Evolutionary conservation across 2,329 filamentous ascomycete species (phyloP), one percentile per base, ranked within the genome.

Genomic region (Ceratocystis albifundus): DNA sequence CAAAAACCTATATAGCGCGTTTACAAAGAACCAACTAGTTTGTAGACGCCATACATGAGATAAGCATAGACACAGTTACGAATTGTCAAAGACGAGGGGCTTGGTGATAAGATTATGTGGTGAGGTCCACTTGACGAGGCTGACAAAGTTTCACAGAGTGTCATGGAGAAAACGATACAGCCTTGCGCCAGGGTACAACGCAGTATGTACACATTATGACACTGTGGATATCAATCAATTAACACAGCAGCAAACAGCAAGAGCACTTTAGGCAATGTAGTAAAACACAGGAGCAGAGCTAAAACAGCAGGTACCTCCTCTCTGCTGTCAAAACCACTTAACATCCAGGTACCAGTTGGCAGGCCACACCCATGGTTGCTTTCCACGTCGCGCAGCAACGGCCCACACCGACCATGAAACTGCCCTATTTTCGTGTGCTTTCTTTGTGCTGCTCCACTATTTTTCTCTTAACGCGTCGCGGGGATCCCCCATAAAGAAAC

Each of bases 381-480:
- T 5, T 50, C 41, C 22, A 55, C 44, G 65, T 66, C 65, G 65
- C 65, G 59, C 22, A 63, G 65, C 65, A 66, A 66, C 65, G 65
- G 46, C 28, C 15, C 48, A 45, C 28, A 32, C 28, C 8, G 20
- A 22, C 46, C 46, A n/a, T 20, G 4, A 12, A 28, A 32, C 59
- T 61, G 25, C 36, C 25, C 50, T 28, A 15, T 53, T 4, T 53
- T 61, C 61, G 22, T 25, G n/a, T 20, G 17, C 48, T 64, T 61
- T 57, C 44, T 59, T 65, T 65, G 61, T 41, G 36, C 4, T 12
- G 36, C 3, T 15, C 36, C 36, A 41, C 46, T 45, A 12, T 10
- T 20, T 17, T 17, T 32, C 46, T 63, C 44, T 63, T 63, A 32
- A 63, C 61, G 61, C 61, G 61, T 63, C 28, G 61, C 36, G 12